Evolutionary conservation across 148 eudicot species (phyloP).

Genomic region (Camellia japonica): DNA sequence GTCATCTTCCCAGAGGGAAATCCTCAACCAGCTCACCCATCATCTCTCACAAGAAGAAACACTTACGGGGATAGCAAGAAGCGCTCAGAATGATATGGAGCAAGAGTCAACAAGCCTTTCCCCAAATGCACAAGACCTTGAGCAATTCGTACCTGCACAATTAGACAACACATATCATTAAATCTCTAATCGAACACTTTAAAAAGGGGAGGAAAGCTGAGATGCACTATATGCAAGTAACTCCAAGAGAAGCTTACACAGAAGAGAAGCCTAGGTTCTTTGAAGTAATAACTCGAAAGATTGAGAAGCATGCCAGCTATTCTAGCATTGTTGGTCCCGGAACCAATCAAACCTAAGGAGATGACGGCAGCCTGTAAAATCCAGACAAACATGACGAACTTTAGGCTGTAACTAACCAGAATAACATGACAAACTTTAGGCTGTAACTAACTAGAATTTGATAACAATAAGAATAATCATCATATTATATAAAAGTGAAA

Average conservation of each 20-base stretch:
- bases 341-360: constrained; percentile 90
- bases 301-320: constrained; percentile 96
- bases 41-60: background rate
- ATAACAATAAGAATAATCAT: background rate
- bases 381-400: background rate
- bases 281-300: constrained; percentile 86
- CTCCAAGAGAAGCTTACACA: constrained; percentile 49
- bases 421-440: background rate
- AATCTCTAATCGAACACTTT: background rate
- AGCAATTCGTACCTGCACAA: constrained; percentile 89
- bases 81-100: constrained; percentile 93
- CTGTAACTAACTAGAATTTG: background rate
- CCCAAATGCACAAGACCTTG: constrained; percentile 97
- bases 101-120: constrained; percentile 84
- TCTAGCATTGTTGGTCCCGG: constrained; percentile 96
- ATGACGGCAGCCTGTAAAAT: constrained; percentile 80
- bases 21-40: too few relatives aligned
- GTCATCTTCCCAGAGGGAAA: too few relatives aligned
- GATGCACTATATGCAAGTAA: background rate
- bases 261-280: constrained; percentile 80
- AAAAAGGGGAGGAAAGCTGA: background rate
- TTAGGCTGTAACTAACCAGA: too few relatives aligned
- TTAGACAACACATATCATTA: background rate
- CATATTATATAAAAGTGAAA: background rate
- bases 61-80: constrained; percentile 89